Base-by-base conservation (phyloP, 192 early-diverging fungal genomes). In the Coemansia brasiliensis region DNA sequence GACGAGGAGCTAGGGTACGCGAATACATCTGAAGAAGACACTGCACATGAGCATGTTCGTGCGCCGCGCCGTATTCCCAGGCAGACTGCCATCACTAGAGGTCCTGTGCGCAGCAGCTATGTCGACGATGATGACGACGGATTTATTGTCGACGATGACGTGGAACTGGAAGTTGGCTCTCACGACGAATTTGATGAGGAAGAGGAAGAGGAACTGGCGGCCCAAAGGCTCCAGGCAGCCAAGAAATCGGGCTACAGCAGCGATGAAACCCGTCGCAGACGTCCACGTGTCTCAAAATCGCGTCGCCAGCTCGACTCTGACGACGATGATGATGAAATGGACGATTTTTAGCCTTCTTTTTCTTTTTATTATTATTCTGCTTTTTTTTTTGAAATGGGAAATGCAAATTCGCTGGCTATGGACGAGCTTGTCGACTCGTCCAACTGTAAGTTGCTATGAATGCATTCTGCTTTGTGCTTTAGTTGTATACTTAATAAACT, bases 71-170 rank as follows among this genome's bases (percentile, higher is more conserved):
- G 69, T 40, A 20, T 55, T 5, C 35, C 57, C 0, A 51, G 39
- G 2, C 68, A 57, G 6, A 16, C 48, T 13, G 55, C 39, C 17
- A 22, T 38, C 20, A 20, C 61, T 12, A 10, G 56, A n/a, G 55
- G 38, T 17, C 20, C 24, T 0, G 29, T 39, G 13, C 69, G 49
- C 49, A 29, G 52, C 22, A 65, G 43, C 44, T 79, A 79, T 17
- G 39, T 63, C 0, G 75, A 78, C 8, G 75, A 78, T 4, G 75
- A 78, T 5, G 64, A 64, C 17, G 75, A 78, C 24, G 75, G 55
- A 35, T 78, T 78, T 61, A 59, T 78, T 32, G 72, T 74, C 12
- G 72, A 74, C 48, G 75, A 78, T 26, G 75, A 78, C 17, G 75
- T 53, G 10, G 69, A 78, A 65, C 69, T 67, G 12, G 75, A 78